Conservation (phyloP, 2,329 filamentous ascomycete species). For the Taxawa tesnikishii region DNA sequence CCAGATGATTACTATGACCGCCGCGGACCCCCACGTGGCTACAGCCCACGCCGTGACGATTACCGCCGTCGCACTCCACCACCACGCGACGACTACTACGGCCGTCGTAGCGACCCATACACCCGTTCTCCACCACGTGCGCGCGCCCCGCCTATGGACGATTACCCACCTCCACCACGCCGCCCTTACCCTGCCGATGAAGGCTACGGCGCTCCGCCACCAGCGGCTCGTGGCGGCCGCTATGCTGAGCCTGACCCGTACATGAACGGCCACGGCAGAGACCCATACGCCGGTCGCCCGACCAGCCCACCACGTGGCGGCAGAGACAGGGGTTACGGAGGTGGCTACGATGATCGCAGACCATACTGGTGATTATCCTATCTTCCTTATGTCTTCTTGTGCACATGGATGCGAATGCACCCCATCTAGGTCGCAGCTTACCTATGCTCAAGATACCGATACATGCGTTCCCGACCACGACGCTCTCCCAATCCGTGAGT, state of each 20-base stretch:
- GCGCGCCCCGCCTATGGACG: slow-evolving; percentile 62
- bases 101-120: slow-evolving; percentile 56
- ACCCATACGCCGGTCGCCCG: slow-evolving; percentile 39
- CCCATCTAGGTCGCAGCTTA: not conserved
- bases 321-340: slow-evolving; percentile 14
- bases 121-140: slow-evolving; percentile 58
- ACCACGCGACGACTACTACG: slow-evolving; percentile 74
- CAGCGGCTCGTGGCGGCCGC: slow-evolving; percentile 40
- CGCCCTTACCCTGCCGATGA: slow-evolving; percentile 55
- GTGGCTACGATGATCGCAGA: slow-evolving; percentile 40
- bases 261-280: slow-evolving; percentile 41
- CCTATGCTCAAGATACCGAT: slow-evolving; percentile 1
- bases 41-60: slow-evolving; percentile 70
- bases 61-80: slow-evolving; percentile 73
- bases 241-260: slow-evolving; percentile 51
- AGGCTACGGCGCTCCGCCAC: slow-evolving; percentile 45
- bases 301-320: slow-evolving; percentile 35
- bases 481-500: too few species aligned
- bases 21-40: slow-evolving; percentile 67
- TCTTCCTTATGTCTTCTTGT: slow-evolving; percentile 1
- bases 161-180: slow-evolving; percentile 53
- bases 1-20: slow-evolving; percentile 63
- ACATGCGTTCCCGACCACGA: too few species aligned
- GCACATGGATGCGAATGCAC: not conserved
- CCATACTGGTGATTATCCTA: slow-evolving; percentile 31